Percentiles rank a stretch among this genome's conserved stretches.
Conservation (phyloP, 1,139 yeast genomes). For the Yamadazyma aaseri region DNA sequence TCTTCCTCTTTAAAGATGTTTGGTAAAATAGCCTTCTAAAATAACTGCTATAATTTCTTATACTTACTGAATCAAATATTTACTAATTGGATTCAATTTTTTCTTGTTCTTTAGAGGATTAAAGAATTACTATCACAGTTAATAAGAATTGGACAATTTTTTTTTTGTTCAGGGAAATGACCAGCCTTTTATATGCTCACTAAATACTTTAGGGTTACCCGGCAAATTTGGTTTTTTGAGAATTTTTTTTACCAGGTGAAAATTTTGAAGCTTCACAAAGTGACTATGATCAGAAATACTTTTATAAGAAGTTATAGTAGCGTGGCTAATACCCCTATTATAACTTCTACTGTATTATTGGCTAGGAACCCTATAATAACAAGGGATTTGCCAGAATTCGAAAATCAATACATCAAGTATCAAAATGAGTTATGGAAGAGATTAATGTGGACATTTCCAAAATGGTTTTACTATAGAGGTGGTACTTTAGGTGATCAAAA, state of each 20-base stretch:
- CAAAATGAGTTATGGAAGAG: constrained; percentile 85
- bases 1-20: too few species aligned
- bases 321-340: constrained; percentile 8
- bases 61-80: too few species aligned
- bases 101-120: constrained; percentile 1
- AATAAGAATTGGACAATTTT: neutral
- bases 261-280: constrained; percentile 6
- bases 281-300: constrained; percentile 9
- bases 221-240: neutral
- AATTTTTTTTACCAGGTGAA: constrained; percentile 4
- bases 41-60: too few species aligned
- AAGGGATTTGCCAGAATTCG: constrained; percentile 71
- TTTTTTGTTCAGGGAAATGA: constrained; percentile 6
- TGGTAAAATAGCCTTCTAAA: too few species aligned
- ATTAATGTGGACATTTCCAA: constrained; percentile 97
- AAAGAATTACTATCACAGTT: neutral
- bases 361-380: constrained; percentile 85
- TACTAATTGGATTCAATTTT: too few species aligned
- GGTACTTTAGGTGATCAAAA: constrained; percentile 89
- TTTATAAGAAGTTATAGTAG: constrained; percentile 10
- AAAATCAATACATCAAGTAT: constrained; percentile 72
- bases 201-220: neutral
- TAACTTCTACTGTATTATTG: constrained; percentile 54
- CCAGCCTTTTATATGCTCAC: constrained; percentile 7
- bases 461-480: constrained; percentile 84